Conservation (phyloP, 495 filamentous ascomycete genomes). For the Annulohypoxylon nitens region DNA sequence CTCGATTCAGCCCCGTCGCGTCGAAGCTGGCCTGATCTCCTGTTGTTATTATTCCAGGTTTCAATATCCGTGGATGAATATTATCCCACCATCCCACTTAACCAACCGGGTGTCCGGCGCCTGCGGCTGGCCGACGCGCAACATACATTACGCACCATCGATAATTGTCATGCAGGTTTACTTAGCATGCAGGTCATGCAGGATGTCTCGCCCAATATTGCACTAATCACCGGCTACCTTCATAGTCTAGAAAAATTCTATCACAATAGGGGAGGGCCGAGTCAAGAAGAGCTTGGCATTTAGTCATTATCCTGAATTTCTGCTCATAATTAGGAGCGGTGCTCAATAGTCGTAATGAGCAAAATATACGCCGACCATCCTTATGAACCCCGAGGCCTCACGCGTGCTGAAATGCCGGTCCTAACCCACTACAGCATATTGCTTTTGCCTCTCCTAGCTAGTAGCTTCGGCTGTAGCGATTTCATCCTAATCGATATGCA, state of each 20-base stretch:
- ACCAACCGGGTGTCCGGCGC: background rate
- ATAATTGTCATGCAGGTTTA: background rate
- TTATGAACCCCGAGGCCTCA: background rate
- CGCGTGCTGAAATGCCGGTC: background rate
- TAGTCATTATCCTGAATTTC: background rate
- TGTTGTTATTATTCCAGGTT: background rate
- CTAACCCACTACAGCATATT: background rate
- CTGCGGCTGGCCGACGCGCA: conserved; percentile 15
- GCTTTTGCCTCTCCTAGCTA: background rate
- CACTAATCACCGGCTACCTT: background rate
- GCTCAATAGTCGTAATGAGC: background rate
- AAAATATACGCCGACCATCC: conserved; percentile 1
- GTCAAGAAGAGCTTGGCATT: conserved; percentile 3
- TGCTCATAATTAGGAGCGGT: background rate
- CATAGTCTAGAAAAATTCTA: background rate
- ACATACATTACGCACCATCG: conserved; percentile 15
- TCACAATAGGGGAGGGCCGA: background rate
- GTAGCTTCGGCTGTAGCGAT: background rate
- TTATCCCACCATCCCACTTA: background rate
- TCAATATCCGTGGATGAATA: too few species aligned
- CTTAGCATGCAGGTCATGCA: conserved; percentile 16
- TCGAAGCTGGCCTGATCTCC: conserved; percentile 22
- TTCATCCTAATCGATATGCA: conserved; percentile 24
- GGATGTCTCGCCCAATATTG: background rate
- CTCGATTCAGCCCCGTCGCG: conserved; percentile 7